These are phyloP conservation scores for Moesziomyces antarcticus DNA, from an alignment of 1,284 basidiomycete genomes.

Conservation along the genomic window DNA sequence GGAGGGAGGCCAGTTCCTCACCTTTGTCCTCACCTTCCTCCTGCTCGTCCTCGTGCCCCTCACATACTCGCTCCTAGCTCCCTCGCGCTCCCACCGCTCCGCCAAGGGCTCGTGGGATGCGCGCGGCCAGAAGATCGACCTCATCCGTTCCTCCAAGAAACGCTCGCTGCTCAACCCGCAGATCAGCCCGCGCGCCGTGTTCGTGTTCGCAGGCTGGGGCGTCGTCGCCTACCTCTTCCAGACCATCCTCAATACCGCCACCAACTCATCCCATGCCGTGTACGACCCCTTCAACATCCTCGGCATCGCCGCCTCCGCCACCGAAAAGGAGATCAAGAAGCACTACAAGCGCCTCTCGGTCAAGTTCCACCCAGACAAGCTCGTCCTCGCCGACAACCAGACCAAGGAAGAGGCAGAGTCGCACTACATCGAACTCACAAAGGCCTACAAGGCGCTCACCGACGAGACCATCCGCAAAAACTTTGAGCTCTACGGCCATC, in stretches of 20 bases:
- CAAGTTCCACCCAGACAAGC: slow-evolving; percentile 88
- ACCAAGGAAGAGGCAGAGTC: slow-evolving; percentile 89
- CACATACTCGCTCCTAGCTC: slow-evolving; percentile 58
- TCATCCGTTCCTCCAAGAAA: slow-evolving; percentile 40
- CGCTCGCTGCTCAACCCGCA: slow-evolving; percentile 55
- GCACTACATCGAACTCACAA: slow-evolving; percentile 92
- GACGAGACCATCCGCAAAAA: slow-evolving; percentile 94
- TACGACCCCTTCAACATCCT: slow-evolving; percentile 97
- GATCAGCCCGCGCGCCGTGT: slow-evolving; percentile 44
- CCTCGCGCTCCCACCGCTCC: slow-evolving; percentile 15
- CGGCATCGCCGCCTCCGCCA: slow-evolving; percentile 80
- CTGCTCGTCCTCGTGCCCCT: slow-evolving; percentile 63
- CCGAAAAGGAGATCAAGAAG: slow-evolving; percentile 93
- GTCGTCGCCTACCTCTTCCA: slow-evolving; percentile 77
- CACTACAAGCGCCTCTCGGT: slow-evolving; percentile 87
- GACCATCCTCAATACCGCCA: slow-evolving; percentile 73
- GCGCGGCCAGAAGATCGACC: slow-evolving; percentile 56
- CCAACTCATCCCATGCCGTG: slow-evolving; percentile 68
- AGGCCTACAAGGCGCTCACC: slow-evolving; percentile 97
- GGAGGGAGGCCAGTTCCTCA: slow-evolving; percentile 66
- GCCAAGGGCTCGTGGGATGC: slow-evolving; percentile 61
- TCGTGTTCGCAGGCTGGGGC: slow-evolving; percentile 79
- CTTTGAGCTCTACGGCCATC: slow-evolving; percentile 90
- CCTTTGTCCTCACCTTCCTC: slow-evolving; percentile 65
- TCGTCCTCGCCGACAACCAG: slow-evolving; percentile 80